Percentiles rank a stretch among this genome's conserved stretches.
Conservation (phyloP, 345 rosid genomes). For the Citrus trifoliata region DNA sequence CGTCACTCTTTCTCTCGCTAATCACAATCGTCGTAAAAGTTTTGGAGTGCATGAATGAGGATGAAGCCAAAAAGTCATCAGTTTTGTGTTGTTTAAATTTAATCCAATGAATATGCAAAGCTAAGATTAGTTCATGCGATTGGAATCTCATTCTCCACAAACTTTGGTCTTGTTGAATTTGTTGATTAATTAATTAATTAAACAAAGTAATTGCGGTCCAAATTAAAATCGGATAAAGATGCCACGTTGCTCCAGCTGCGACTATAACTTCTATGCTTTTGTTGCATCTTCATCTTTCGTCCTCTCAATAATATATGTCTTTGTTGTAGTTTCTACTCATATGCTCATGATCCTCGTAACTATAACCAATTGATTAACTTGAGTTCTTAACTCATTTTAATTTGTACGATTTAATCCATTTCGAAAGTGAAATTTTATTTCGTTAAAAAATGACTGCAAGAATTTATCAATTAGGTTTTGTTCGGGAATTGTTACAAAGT, state of each 20-base stretch:
- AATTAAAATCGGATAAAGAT: conserved; percentile 16
- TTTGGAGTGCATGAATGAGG: background rate
- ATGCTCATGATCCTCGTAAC: background rate
- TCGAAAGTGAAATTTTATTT: background rate
- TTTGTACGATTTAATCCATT: background rate
- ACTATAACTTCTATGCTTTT: conserved; percentile 18
- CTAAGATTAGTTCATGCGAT: background rate
- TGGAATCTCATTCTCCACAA: conserved; percentile 21
- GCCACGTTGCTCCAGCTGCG: conserved; percentile 15
- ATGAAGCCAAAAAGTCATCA: background rate
- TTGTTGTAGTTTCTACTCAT: background rate
- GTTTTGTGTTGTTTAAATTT: background rate
- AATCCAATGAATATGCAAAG: background rate
- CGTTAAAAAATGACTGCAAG: too few species aligned
- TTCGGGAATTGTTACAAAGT: too few species aligned
- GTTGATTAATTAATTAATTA: background rate
- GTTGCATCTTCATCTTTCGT: background rate
- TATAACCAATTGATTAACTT: background rate
- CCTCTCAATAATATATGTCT: background rate
- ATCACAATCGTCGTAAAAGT: background rate
- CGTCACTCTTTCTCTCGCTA: background rate
- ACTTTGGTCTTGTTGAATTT: background rate
- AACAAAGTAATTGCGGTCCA: conserved; percentile 3
- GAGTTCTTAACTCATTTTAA: too few species aligned
- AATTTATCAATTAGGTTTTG: too few species aligned